Percentiles rank a stretch among this genome's conserved stretches.
phyloP scores from a whole-genome alignment of 164 flowering plant species.

The Macadamia integrifolia region DNA sequence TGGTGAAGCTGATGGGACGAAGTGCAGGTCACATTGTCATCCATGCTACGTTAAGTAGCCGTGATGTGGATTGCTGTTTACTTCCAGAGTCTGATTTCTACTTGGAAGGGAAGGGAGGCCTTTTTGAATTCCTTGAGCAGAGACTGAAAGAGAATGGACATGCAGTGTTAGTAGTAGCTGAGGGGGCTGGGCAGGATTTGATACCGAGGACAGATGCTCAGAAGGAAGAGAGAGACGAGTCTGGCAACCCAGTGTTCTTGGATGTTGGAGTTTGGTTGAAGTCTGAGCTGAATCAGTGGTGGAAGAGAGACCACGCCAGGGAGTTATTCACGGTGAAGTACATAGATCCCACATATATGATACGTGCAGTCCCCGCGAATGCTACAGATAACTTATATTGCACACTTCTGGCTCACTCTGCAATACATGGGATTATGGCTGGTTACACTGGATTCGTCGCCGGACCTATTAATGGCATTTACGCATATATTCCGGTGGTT shows the following conservation, averaged over 20 bases:
- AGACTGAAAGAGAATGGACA: slow-evolving; percentile 57
- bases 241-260: slow-evolving; percentile 68
- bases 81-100: slow-evolving; percentile 70
- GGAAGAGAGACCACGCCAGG: slow-evolving; percentile 55
- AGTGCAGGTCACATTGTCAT: slow-evolving; percentile 86
- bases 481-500: slow-evolving; percentile 65
- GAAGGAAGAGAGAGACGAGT: slow-evolving; percentile 62
- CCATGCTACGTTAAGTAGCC: slow-evolving; percentile 69
- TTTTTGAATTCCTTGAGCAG: slow-evolving; percentile 52
- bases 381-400: slow-evolving; percentile 75
- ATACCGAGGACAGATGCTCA: slow-evolving; percentile 54
- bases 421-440: slow-evolving; percentile 86
- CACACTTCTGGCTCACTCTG: slow-evolving; percentile 73
- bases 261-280: slow-evolving; percentile 89
- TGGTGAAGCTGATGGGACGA: slow-evolving; percentile 89
- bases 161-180: slow-evolving; percentile 77
- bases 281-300: slow-evolving; percentile 70
- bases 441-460: slow-evolving; percentile 79
- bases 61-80: slow-evolving; percentile 82
- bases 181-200: slow-evolving; percentile 80
- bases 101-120: slow-evolving; percentile 72
- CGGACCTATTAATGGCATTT: slow-evolving; percentile 71
- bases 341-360: slow-evolving; percentile 88
- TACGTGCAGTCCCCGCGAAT: slow-evolving; percentile 79
- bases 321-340: slow-evolving; percentile 74